A percentile compares a stretch with the other conserved stretches of the same genome.
These are phyloP conservation scores for Eimeria mitis DNA, from an alignment of 169 alveolate species.

Conservation along the genomic window DNA sequence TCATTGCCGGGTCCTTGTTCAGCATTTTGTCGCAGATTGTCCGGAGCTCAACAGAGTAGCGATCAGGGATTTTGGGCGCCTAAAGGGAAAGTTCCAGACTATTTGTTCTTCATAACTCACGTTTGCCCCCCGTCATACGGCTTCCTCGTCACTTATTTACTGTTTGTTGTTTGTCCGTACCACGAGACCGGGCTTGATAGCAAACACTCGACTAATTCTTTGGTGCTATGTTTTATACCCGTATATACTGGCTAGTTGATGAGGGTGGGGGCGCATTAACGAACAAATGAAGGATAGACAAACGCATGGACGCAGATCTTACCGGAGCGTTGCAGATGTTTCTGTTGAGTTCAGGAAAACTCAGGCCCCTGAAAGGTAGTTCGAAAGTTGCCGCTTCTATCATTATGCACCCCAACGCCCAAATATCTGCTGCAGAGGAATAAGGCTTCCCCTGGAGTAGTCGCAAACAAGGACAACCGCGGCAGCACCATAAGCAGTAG, in stretches of 20 bases:
- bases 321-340: slow-evolving; percentile 83
- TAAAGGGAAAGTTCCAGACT: background rate
- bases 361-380: slow-evolving; percentile 77
- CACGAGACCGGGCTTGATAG: background rate
- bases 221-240: too few species aligned
- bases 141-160: background rate
- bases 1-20: slow-evolving; percentile 71
- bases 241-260: background rate
- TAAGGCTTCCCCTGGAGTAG: slow-evolving; percentile 95
- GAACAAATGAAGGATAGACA: background rate
- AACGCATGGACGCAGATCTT: background rate
- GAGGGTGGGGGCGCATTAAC: background rate
- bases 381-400: slow-evolving; percentile 88
- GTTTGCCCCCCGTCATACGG: background rate
- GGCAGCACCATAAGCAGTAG: slow-evolving; percentile 21
- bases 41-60: slow-evolving; percentile 80
- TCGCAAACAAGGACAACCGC: background rate
- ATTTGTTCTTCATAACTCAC: background rate
- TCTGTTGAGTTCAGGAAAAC: slow-evolving; percentile 67
- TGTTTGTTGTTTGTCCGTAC: background rate
- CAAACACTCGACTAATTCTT: too few species aligned
- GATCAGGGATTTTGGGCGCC: slow-evolving; percentile 83
- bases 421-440: slow-evolving; percentile 99
- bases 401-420: slow-evolving; percentile 98
- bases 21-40: slow-evolving; percentile 69